Evolutionary conservation across 1,284 basidiomycete species (phyloP), one percentile per base, ranked within the genome.

Genomic region (Neonothopanus nambi): DNA sequence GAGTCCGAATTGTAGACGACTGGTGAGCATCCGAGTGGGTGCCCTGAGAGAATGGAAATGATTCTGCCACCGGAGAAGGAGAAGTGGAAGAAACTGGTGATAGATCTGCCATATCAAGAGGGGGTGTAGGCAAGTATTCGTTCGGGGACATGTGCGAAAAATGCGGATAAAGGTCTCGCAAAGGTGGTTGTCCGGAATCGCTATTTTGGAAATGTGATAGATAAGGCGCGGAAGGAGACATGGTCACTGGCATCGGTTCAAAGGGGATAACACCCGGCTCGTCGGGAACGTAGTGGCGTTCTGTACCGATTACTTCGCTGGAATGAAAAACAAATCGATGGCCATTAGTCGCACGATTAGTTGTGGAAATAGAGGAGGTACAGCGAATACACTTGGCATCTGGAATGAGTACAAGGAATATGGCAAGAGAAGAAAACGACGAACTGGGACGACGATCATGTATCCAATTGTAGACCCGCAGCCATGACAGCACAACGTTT

Each of bases 261-360:
- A 71, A 68, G 24, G 78, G 73, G 37, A 80, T 68, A 23, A 93
- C 83, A 24, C 89, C 89, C 4, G 80, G 80, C 66, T 93, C 91
- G 53, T 81, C 78, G 23, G 72, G 72, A 50, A 90, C 74, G 63
- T 91, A 90, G 58, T 80, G 77, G 30, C 92, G 81, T 65, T 91
- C 88, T 28, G 79, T 78, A 9, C 82, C 82, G n/a, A 68, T 61
- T 48, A 94, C 85, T 69, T 91, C 89, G 61, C 74, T 80, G 48
- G 89, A 88, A 72, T 93, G 91, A 67, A 94, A 92, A 26, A 95
- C 91, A 64, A 91, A 93, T 21, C 91, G 85, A 66, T 95, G 91
- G 5, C 91, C 90, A 67, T 93, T 94, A 43, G 87, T 89, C 20
- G 78, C 81, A 61, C 83, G 84, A 65, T 85, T 85, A 55, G 78